A percentile compares a stretch with the other conserved stretches of the same genome.
Conservation (phyloP, 352 stramenopile genomes). For the Phytophthora pinifolia region DNA sequence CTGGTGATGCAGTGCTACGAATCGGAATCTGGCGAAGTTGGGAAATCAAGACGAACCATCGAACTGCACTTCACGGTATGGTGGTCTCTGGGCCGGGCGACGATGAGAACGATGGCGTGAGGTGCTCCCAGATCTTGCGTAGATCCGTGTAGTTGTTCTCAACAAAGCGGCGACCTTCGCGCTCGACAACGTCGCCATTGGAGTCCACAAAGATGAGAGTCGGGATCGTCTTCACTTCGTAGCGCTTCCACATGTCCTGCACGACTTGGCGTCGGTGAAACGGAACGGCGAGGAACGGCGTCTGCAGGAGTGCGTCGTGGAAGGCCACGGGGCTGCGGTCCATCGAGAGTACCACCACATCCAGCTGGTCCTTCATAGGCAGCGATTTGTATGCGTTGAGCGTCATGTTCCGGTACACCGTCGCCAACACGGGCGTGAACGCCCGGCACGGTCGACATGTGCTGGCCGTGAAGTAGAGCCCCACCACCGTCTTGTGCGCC, state of each 20-base stretch:
- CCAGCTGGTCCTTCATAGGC: constrained; percentile 56
- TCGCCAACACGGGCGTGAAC: constrained; percentile 67
- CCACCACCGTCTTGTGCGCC: constrained; percentile 53
- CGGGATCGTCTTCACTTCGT: constrained; percentile 71
- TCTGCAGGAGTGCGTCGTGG: constrained; percentile 58
- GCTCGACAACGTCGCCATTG: constrained; percentile 59
- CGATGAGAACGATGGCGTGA: constrained; percentile 26
- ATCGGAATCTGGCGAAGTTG: too few species aligned
- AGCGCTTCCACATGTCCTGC: constrained; percentile 63
- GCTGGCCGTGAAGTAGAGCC: constrained; percentile 70
- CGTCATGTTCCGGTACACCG: constrained; percentile 63
- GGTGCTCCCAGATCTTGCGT: constrained; percentile 57
- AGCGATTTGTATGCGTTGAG: constrained; percentile 56
- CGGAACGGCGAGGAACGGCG: constrained; percentile 57
- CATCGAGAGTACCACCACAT: constrained; percentile 65
- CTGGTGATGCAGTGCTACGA: too few species aligned
- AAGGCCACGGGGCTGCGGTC: constrained; percentile 57
- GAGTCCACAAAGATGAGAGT: constrained; percentile 69
- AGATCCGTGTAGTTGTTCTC: constrained; percentile 69
- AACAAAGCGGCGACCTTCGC: constrained; percentile 58
- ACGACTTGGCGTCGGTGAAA: constrained; percentile 51
- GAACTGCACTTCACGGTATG: constrained; percentile 28
- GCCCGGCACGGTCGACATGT: constrained; percentile 55
- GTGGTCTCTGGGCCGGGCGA: constrained; percentile 15
- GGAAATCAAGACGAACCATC: too few species aligned